phyloP scores from a whole-genome alignment of 768 basidiomycete species.

The Lentinula sp. region DNA sequence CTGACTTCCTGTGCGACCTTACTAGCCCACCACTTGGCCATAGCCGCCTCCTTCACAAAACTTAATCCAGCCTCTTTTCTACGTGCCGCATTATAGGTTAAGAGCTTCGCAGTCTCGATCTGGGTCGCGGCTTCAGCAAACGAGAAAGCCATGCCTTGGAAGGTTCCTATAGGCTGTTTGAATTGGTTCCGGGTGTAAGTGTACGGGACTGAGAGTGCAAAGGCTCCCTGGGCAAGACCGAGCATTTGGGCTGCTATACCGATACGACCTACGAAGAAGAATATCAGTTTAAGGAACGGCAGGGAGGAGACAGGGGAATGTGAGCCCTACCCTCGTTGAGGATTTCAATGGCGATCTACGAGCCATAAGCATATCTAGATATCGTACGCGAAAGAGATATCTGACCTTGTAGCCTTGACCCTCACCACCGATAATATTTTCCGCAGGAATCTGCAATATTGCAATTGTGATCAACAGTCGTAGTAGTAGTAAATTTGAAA shows the following conservation, averaged over 20 bases:
- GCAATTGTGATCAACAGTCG: background rate
- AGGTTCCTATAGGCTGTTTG: constrained; percentile 87
- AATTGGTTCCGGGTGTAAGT: constrained; percentile 94
- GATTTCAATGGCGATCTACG: constrained; percentile 89
- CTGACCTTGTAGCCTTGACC: constrained; percentile 87
- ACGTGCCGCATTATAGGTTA: constrained; percentile 96
- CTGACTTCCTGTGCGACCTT: constrained; percentile 85
- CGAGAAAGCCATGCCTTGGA: constrained; percentile 96
- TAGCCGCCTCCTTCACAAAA: constrained; percentile 94
- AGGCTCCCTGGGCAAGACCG: constrained; percentile 95
- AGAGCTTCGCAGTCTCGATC: constrained; percentile 81
- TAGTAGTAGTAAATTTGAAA: too few species aligned
- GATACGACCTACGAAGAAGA: constrained; percentile 57
- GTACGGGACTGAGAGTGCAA: constrained; percentile 92
- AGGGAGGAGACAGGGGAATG: background rate
- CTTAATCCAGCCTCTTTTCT: constrained; percentile 84
- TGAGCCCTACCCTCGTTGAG: constrained; percentile 71
- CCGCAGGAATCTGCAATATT: constrained; percentile 40
- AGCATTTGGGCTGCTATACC: constrained; percentile 99
- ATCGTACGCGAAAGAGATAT: background rate
- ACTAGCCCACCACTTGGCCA: constrained; percentile 94
- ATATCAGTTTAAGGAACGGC: background rate
- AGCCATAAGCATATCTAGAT: background rate
- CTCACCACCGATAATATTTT: constrained; percentile 88
- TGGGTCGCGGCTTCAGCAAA: constrained; percentile 87